Base-by-base conservation (phyloP, 257 asterid genomes). In the Solanum piurae region DNA sequence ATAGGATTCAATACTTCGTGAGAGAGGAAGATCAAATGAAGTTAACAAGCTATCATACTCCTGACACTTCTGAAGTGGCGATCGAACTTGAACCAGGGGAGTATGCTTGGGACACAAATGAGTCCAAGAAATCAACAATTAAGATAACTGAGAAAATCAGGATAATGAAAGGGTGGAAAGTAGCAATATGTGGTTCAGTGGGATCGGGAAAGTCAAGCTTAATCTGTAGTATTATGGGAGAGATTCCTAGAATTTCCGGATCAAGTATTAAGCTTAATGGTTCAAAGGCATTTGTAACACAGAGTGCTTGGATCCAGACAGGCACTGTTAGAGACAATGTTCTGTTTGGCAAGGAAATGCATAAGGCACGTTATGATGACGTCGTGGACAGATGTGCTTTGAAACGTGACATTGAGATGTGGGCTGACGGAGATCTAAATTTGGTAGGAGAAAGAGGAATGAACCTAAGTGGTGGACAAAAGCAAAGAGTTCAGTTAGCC, bases 181-280 rank as follows among this genome's bases (percentile, higher is more conserved):
- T 96, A 72, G 99, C 93, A 6, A 84, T 95, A n/a, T 94, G 98
- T 85, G 98, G 99, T 75, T 92, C 98, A 23, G 96, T 96, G 62
- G 98, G 98, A 58, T 94, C 98, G 0, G 98, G 98, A 7, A 96
- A 96, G 83, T 94, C 98, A 27, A 94, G 98, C 88, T 94, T 96
- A 1, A 92, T 96, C 3, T 91, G 92, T 8, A 91, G 98, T 55
- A 90, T 96, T 27, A 94, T 95, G 72, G 96, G 95, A 38, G 99
- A 94, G 90, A 94, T 95, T 82, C 96, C 95, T 12, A 92, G 92
- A 90, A 76, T 88, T 29, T 93, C 94, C 9, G 98, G 99, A 86
- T 86, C 92, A 23, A 60, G 93, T 49, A 88, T 93, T 37, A 92
- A 90, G 77, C 89, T 91, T 31, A 86, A 88, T 18, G 98, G 98